phyloP scores from a whole-genome alignment of 1,139 yeast species.

The Trichomonascaceae sp. region DNA sequence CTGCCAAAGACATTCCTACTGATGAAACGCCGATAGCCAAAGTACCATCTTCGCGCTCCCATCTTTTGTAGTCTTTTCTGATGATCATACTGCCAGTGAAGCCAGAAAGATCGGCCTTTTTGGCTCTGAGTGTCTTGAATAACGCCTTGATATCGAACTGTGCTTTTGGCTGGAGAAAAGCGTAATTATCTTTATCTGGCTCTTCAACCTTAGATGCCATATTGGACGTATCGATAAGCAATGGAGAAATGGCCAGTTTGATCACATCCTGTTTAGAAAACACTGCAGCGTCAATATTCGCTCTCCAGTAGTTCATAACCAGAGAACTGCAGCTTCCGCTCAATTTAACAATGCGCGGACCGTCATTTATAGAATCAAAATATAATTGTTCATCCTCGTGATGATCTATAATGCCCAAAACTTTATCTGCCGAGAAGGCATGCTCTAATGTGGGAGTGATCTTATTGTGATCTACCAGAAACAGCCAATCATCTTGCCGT shows the following conservation, averaged over 20 bases:
- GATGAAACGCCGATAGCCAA: slow-evolving; percentile 67
- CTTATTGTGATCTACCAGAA: slow-evolving; percentile 79
- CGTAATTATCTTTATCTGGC: slow-evolving; percentile 46
- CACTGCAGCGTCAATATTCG: slow-evolving; percentile 18
- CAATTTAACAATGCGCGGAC: slow-evolving; percentile 56
- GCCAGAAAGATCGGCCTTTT: slow-evolving; percentile 60
- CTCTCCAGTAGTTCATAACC: slow-evolving; percentile 58
- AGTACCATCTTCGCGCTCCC: slow-evolving; percentile 30
- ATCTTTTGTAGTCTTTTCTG: slow-evolving; percentile 79
- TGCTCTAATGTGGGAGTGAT: slow-evolving; percentile 48
- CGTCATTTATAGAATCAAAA: slow-evolving; percentile 27
- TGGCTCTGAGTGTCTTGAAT: slow-evolving; percentile 41
- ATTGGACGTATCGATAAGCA: slow-evolving; percentile 65
- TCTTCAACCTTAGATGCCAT: slow-evolving; percentile 53
- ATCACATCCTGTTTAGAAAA: slow-evolving; percentile 35
- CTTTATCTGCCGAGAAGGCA: slow-evolving; percentile 31
- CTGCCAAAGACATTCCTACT: slow-evolving; percentile 56
- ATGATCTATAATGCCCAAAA: slow-evolving; percentile 73
- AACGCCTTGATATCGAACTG: slow-evolving; percentile 22
- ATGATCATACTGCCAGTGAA: slow-evolving; percentile 55
- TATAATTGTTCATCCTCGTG: slow-evolving; percentile 67
- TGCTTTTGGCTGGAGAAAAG: slow-evolving; percentile 29
- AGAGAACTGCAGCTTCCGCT: slow-evolving; percentile 78
- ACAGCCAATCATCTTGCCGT: slow-evolving; percentile 34
- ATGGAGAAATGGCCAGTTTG: slow-evolving; percentile 56